Conservation (phyloP, 2,329 filamentous ascomycete species). For the Curvularia sp. region DNA sequence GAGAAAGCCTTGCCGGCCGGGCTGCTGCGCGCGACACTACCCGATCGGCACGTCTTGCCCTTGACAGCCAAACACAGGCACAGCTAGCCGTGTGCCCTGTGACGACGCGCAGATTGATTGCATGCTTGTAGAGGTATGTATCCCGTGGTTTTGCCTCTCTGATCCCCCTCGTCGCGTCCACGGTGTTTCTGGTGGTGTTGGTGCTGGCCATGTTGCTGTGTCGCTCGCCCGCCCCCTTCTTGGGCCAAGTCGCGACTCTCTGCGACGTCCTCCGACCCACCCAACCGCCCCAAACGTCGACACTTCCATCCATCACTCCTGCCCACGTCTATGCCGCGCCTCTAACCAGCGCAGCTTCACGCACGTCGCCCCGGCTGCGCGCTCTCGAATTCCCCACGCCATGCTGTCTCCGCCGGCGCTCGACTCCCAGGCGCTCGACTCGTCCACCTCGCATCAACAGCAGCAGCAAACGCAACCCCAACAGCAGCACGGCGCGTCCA, state of each 20-base stretch:
- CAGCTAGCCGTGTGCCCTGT: slow-evolving; percentile 47
- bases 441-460: slow-evolving; percentile 30
- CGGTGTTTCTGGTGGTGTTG: slow-evolving; percentile 10
- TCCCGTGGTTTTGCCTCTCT: slow-evolving; percentile 27
- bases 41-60: slow-evolving; percentile 48
- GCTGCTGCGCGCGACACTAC: slow-evolving; percentile 32
- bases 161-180: neutral
- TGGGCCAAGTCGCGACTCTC: slow-evolving; percentile 30
- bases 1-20: slow-evolving; percentile 38
- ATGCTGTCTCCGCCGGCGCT: slow-evolving; percentile 48
- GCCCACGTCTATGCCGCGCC: slow-evolving; percentile 35
- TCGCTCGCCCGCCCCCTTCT: slow-evolving; percentile 34
- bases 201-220: slow-evolving; percentile 20
- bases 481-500: slow-evolving; percentile 42
- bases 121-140: slow-evolving; percentile 49
- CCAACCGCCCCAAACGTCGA: slow-evolving; percentile 2
- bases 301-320: slow-evolving; percentile 27
- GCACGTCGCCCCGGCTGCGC: slow-evolving; percentile 41
- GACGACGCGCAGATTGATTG: slow-evolving; percentile 52
- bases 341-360: slow-evolving; percentile 40
- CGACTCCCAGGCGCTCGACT: slow-evolving; percentile 33
- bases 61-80: slow-evolving; percentile 46
- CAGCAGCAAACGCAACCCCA: slow-evolving; percentile 24
- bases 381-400: slow-evolving; percentile 30
- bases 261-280: slow-evolving; percentile 36